Conservation (phyloP, 208 protist genomes). For the Leishmania amazonensis region DNA sequence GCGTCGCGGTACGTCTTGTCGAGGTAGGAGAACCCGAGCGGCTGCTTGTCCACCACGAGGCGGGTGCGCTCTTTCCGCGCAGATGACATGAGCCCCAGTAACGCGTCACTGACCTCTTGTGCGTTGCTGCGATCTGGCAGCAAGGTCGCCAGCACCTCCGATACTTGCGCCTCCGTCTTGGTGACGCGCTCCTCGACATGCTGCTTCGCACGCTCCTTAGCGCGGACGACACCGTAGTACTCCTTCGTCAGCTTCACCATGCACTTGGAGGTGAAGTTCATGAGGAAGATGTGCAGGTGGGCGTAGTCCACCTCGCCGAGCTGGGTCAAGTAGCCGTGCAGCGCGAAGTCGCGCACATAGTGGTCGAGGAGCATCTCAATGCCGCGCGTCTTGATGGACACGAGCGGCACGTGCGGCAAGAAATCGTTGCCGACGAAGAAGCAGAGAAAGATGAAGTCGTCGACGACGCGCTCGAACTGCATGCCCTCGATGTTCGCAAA, state of each 20-base stretch:
- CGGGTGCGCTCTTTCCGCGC: slow-evolving; percentile 63
- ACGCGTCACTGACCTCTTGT: slow-evolving; percentile 61
- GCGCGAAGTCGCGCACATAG: slow-evolving; percentile 76
- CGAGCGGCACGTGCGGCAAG: slow-evolving; percentile 97
- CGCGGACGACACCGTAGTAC: slow-evolving; percentile 61
- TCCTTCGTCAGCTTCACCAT: slow-evolving; percentile 61
- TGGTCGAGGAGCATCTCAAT: slow-evolving; percentile 95
- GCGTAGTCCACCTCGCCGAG: slow-evolving; percentile 84
- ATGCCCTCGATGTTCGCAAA: slow-evolving; percentile 82
- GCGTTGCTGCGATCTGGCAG: slow-evolving; percentile 41
- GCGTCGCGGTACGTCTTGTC: slow-evolving; percentile 65
- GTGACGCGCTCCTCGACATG: slow-evolving; percentile 77
- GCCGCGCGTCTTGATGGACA: slow-evolving; percentile 97
- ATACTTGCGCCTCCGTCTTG: slow-evolving; percentile 38
- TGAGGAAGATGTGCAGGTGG: slow-evolving; percentile 63
- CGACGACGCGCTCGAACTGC: slow-evolving; percentile 97
- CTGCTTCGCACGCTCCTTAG: slow-evolving; percentile 69
- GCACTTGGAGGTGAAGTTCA: slow-evolving; percentile 53
- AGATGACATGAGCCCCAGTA: slow-evolving; percentile 47
- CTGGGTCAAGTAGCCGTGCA: slow-evolving; percentile 85
- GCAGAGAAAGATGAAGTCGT: slow-evolving; percentile 99
- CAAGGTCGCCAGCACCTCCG: slow-evolving; percentile 33
- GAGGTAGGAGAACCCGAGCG: slow-evolving; percentile 82
- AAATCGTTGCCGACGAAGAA: slow-evolving; percentile 99
- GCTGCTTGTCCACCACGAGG: slow-evolving; percentile 69